Evolutionary conservation across 164 flowering plant species (phyloP).

Genomic region (Chimonanthus praecox): DNA sequence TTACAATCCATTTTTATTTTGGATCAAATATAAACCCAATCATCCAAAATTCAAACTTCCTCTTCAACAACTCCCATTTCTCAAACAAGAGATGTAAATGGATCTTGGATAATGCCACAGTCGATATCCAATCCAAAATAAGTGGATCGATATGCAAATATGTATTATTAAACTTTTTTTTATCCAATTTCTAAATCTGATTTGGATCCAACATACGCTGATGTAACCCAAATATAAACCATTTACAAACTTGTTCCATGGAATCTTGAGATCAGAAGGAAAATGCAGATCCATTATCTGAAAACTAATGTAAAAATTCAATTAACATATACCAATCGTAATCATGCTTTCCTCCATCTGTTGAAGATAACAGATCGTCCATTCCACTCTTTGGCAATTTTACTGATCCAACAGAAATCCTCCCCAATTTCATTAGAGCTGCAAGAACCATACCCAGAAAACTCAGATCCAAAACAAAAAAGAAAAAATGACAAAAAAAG

Average conservation of each 20-base stretch:
- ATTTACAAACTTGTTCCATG: neutral
- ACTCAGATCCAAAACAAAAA: neutral
- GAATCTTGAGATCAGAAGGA: neutral
- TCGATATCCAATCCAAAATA: no score
- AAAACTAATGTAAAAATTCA: neutral
- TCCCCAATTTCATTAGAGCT: slow-evolving; percentile 61
- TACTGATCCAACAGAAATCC: slow-evolving; percentile 61
- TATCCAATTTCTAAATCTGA: no score
- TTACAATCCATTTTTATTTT: no score
- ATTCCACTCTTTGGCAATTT: slow-evolving; percentile 39
- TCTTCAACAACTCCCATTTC: no score
- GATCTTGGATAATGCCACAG: no score
- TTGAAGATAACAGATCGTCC: slow-evolving; percentile 64
- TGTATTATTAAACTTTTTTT: no score
- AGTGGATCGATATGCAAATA: no score
- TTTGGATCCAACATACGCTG: no score
- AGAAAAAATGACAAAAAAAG: neutral
- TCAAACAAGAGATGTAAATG: no score
- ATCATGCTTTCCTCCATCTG: slow-evolving; percentile 80
- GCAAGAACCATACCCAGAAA: slow-evolving; percentile 1
- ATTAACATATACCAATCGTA: slow-evolving; percentile 65
- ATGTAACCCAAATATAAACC: no score
- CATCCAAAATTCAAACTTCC: no score
- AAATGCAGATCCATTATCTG: neutral
- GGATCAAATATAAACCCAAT: no score